Evolutionary conservation across 352 stramenopile genomes (phyloP).

Genomic region (Pythium dissotocum): DNA sequence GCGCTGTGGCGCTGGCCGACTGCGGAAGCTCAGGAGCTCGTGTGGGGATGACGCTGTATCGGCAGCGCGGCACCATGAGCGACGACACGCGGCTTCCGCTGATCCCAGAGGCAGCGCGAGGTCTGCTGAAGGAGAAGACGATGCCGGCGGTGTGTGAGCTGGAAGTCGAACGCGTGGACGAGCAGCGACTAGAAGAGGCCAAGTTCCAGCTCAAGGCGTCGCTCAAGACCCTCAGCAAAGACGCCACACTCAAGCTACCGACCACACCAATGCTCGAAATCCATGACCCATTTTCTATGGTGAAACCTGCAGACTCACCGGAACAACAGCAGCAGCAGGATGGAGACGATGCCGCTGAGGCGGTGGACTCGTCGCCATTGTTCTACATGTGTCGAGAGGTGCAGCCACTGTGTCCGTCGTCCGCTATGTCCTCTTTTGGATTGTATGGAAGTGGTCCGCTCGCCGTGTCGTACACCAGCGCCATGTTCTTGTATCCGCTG

Average conservation of each 20-base stretch:
- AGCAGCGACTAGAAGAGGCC: conserved; percentile 36
- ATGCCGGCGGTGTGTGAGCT: conserved; percentile 60
- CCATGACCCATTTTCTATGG: conserved; percentile 18
- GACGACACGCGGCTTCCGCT: conserved; percentile 62
- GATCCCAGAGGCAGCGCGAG: conserved; percentile 52
- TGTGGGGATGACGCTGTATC: conserved; percentile 53
- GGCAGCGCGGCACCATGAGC: conserved; percentile 54
- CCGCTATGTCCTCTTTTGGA: conserved; percentile 37
- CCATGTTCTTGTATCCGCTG: conserved; percentile 67
- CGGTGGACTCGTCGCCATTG: not conserved
- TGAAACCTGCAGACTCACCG: not conserved
- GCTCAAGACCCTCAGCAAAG: conserved; percentile 24
- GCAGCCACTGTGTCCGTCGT: conserved; percentile 59
- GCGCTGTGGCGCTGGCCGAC: conserved; percentile 46
- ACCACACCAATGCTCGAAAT: conserved; percentile 19
- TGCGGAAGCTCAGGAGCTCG: conserved; percentile 26
- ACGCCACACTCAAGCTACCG: conserved; percentile 11
- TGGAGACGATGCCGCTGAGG: not conserved
- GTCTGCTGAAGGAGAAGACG: conserved; percentile 59
- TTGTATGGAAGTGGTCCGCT: conserved; percentile 51
- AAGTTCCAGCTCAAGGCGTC: conserved; percentile 39
- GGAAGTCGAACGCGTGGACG: conserved; percentile 49
- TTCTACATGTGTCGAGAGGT: conserved; percentile 39
- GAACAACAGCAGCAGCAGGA: not conserved
- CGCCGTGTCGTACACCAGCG: conserved; percentile 56